Percentiles rank a stretch among this genome's conserved stretches.
Evolutionary conservation across 2,329 filamentous ascomycete species (phyloP).

Genomic region (Trichoderma sp.): DNA sequence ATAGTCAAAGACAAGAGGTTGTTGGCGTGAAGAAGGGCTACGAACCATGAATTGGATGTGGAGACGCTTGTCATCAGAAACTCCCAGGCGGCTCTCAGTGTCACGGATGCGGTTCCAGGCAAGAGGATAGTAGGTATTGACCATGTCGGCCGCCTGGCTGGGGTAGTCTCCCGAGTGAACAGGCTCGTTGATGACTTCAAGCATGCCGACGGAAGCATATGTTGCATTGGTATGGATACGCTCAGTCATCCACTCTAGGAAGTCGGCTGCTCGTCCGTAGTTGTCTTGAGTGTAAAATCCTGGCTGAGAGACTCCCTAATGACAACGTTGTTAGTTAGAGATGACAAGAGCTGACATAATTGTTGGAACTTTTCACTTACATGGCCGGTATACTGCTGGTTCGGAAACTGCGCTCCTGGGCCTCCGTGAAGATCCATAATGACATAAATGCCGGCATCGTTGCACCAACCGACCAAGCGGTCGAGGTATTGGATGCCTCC

Average conservation of each 20-base stretch:
- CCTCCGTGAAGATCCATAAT: not conserved
- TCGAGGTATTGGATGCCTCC: not conserved
- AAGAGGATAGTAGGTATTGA: constrained; percentile 27
- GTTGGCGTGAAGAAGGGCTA: constrained; percentile 23
- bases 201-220: not conserved
- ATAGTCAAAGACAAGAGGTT: not conserved
- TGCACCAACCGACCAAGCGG: not conserved
- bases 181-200: constrained; percentile 38
- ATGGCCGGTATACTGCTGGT: not conserved
- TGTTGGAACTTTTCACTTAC: not conserved
- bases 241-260: not conserved
- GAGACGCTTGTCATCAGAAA: constrained; percentile 42
- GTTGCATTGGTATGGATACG: not conserved
- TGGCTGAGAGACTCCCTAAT: not conserved
- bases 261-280: not conserved
- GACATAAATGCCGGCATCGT: not conserved
- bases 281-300: not conserved
- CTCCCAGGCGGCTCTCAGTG: constrained; percentile 43
- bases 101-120: constrained; percentile 42
- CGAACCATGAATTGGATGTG: constrained; percentile 40
- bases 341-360: not conserved
- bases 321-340: not conserved
- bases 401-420: not conserved
- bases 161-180: constrained; percentile 34
- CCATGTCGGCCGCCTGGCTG: constrained; percentile 28